Conservation (phyloP, 768 basidiomycete species). For the Termitomyces sp. region DNA sequence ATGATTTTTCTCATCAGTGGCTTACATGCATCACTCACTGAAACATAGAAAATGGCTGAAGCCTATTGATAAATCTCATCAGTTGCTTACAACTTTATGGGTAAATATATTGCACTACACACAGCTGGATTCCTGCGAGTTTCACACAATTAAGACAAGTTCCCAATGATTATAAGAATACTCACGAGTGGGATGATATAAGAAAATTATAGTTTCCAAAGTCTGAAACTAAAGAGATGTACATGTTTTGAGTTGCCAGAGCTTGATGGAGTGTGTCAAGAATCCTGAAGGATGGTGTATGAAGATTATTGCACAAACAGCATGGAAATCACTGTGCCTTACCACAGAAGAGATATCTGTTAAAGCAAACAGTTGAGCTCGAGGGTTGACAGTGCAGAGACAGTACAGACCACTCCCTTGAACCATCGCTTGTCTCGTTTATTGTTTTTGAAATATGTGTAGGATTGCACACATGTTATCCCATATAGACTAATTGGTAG, state of each 20-base stretch:
- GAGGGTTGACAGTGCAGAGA: background rate
- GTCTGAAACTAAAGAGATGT: background rate
- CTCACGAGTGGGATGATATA: background rate
- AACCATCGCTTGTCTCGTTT: background rate
- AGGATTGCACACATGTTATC: background rate
- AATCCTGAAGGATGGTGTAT: background rate
- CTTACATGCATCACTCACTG: background rate
- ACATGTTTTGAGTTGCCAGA: background rate
- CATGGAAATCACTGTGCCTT: background rate
- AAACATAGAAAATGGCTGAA: background rate
- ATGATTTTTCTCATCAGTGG: too few relatives aligned
- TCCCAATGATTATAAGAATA: background rate
- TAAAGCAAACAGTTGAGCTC: background rate
- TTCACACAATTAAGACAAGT: too few relatives aligned
- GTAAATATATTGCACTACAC: background rate
- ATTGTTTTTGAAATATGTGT: background rate
- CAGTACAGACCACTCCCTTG: background rate
- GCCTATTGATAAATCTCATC: background rate
- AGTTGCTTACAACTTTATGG: background rate
- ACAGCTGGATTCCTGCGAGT: background rate
- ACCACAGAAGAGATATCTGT: background rate
- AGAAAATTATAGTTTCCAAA: background rate
- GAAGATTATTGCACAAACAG: too few relatives aligned
- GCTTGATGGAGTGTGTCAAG: background rate
- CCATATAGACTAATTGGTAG: background rate